Percentiles rank a stretch among this genome's conserved stretches.
These are phyloP conservation scores for Umbilicaria muhlenbergii DNA, from an alignment of 495 filamentous ascomycete genomes.

Conservation along the genomic window DNA sequence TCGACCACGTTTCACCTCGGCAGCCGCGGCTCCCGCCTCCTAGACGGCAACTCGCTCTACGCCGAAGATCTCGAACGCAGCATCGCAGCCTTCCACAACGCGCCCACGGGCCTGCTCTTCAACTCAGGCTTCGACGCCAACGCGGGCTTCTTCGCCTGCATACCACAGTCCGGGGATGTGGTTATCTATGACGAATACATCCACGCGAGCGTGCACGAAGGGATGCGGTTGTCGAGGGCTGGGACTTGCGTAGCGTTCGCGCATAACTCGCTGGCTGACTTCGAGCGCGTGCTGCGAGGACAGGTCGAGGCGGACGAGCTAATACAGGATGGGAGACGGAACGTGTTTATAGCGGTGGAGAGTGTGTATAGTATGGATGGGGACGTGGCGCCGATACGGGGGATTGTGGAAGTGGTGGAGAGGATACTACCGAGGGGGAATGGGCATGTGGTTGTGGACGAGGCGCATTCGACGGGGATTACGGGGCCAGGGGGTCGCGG, in stretches of 20 bases:
- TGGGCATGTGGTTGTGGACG: conserved; percentile 58
- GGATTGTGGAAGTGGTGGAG: conserved; percentile 42
- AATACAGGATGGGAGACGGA: conserved; percentile 16
- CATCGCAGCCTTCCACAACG: conserved; percentile 50
- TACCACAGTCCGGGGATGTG: conserved; percentile 54
- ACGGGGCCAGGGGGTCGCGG: conserved; percentile 48
- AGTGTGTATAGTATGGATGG: conserved; percentile 78
- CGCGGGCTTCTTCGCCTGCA: conserved; percentile 45
- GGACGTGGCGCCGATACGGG: conserved; percentile 45
- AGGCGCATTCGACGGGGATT: conserved; percentile 60
- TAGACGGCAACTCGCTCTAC: conserved; percentile 55
- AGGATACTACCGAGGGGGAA: conserved; percentile 36
- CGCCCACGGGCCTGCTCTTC: conserved; percentile 49
- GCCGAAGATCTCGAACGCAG: conserved; percentile 45
- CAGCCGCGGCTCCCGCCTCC: conserved; percentile 42
- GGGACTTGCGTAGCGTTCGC: conserved; percentile 31
- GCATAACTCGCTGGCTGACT: conserved; percentile 40
- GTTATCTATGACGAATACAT: conserved; percentile 59
- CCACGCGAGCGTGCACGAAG: conserved; percentile 64
- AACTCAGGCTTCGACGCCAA: conserved; percentile 73
- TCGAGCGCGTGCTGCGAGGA: conserved; percentile 24
- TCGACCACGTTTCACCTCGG: conserved; percentile 25
- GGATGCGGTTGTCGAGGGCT: conserved; percentile 54
- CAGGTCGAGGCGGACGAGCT: conserved; percentile 17
- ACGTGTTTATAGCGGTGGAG: conserved; percentile 51